phyloP scores from a whole-genome alignment of 2,329 filamentous ascomycete species.

The Pseudogymnoascus sp. region DNA sequence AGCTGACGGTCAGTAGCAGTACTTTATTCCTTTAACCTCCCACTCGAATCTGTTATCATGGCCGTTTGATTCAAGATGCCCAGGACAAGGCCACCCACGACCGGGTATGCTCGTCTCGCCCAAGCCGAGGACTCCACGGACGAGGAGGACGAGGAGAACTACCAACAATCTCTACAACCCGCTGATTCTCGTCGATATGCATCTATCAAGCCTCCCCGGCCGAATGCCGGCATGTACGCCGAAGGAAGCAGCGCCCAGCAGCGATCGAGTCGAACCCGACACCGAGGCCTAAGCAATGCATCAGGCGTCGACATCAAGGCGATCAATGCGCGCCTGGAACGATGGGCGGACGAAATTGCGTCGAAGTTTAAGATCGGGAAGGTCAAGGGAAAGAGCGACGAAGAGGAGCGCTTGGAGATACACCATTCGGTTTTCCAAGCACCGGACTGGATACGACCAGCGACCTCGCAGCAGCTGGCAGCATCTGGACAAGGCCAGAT shows the following conservation, averaged over 20 bases:
- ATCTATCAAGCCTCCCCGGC: slow-evolving; percentile 51
- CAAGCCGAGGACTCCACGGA: slow-evolving; percentile 71
- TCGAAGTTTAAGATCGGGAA: slow-evolving; percentile 87
- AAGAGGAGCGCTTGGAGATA: slow-evolving; percentile 86
- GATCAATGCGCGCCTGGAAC: slow-evolving; percentile 89
- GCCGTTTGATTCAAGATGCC: slow-evolving; percentile 18
- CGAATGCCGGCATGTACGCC: slow-evolving; percentile 51
- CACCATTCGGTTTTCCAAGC: slow-evolving; percentile 95
- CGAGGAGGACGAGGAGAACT: slow-evolving; percentile 61
- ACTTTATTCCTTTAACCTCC: not conserved
- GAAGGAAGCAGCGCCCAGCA: slow-evolving; percentile 29
- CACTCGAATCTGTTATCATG: not conserved
- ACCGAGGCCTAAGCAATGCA: slow-evolving; percentile 58
- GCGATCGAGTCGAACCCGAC: slow-evolving; percentile 35
- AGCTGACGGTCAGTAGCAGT: not conserved
- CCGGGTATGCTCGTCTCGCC: slow-evolving; percentile 76
- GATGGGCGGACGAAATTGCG: slow-evolving; percentile 97
- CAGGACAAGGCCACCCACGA: slow-evolving; percentile 50
- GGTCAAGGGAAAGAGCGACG: slow-evolving; percentile 62
- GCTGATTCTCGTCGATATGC: slow-evolving; percentile 54
- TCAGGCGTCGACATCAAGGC: slow-evolving; percentile 95
- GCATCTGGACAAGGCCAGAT: slow-evolving; percentile 54
- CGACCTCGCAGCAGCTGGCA: slow-evolving; percentile 62
- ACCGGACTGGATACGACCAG: slow-evolving; percentile 76
- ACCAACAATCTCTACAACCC: slow-evolving; percentile 45